These are phyloP conservation scores for Arachnopeziza araneosa DNA, from an alignment of 2,329 filamentous ascomycete species.

Conservation along the genomic window DNA sequence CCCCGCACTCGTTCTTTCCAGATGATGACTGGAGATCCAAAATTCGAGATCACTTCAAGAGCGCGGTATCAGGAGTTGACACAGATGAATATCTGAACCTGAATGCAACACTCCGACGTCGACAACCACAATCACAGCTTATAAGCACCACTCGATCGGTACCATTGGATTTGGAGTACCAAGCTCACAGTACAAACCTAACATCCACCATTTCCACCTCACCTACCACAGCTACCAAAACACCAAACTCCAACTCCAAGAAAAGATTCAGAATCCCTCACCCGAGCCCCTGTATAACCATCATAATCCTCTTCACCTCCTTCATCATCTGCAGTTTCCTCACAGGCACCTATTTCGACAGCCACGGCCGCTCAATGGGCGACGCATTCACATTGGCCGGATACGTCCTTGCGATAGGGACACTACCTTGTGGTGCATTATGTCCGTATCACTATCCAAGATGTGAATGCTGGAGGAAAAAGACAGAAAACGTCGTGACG, in stretches of 20 bases:
- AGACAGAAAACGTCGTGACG: background rate
- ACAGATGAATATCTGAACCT: background rate
- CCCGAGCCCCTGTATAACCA: too few relatives aligned
- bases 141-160: background rate
- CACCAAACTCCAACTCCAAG: background rate
- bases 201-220: background rate
- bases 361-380: constrained; percentile 1
- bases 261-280: background rate
- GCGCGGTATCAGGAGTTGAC: background rate
- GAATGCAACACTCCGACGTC: background rate
- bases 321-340: too few relatives aligned
- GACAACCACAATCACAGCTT: too few relatives aligned
- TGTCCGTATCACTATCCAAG: background rate
- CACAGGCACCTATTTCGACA: too few relatives aligned
- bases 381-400: background rate
- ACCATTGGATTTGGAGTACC: background rate
- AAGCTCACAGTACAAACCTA: background rate
- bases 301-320: too few relatives aligned
- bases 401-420: background rate
- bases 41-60: background rate
- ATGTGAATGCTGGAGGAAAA: background rate
- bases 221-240: too few relatives aligned
- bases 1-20: background rate
- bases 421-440: background rate
- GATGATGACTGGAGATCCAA: background rate